Base-by-base conservation (phyloP, 192 early-diverging fungal genomes). In the Coemansia sp. region DNA sequence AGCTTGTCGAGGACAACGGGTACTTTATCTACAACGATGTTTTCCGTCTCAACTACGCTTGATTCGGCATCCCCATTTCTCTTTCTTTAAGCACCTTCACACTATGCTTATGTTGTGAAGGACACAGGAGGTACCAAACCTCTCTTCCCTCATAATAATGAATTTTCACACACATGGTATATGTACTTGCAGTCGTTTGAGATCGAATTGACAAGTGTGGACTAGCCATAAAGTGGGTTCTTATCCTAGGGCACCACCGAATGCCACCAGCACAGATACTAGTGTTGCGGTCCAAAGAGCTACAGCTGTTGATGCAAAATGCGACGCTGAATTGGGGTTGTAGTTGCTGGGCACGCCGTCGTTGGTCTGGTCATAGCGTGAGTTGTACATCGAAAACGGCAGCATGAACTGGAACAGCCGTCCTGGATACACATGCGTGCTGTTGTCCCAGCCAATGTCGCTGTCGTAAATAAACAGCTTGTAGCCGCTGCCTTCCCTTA, bases 21-120 rank as follows among this genome's bases (percentile, higher is more conserved):
- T 95, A 83, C 84, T 96, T 87, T 72, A 81, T 98, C 50, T 91
- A 78, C 79, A 95, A 98, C 80, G 90, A 92, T 62, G 77, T 93
- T 30, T 93, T 93, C 85, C 89, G 90, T 54, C 83, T 93, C 33
- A 86, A 87, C 74, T 93, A 92, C 33, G 87, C 81, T 36, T 81
- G 59, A 62, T 48, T 9, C 33, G 4, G 33, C 33, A 34, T 6
- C 4, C 33, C 41, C 14, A 9, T 25, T 14, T 4, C 19, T 36
- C 17, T 52, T 19, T 20, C 23, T 37, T 50, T 30, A 19, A 37
- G 20, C 23, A 8, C 45, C 11, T 25, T 17, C 5, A 6, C 17
- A 44, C 41, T 44, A n/a, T 44, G 22, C 45, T 48, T 48, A 17
- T 48, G n/a, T 48, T 48, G 14, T 17, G 38, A 13, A 5, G 38